A percentile compares a stretch with the other conserved stretches of the same genome.
Conservation (phyloP, 371 early-diverging fungal genomes). For the Rhizopus stolonifer region DNA sequence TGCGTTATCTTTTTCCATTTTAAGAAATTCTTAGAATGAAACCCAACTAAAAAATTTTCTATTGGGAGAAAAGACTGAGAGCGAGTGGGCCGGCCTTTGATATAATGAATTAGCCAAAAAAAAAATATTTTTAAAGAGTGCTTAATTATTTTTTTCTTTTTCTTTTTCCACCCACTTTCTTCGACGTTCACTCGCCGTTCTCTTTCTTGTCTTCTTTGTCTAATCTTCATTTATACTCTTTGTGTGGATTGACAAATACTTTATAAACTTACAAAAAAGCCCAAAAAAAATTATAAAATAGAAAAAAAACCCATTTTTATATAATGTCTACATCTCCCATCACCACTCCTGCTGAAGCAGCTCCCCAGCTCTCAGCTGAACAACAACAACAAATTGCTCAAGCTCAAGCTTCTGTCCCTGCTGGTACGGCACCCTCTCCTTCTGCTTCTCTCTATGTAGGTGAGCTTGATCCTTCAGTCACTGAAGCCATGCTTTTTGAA, state of each 20-base stretch:
- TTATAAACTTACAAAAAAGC: slow-evolving; percentile 30
- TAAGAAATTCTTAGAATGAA: slow-evolving; percentile 2
- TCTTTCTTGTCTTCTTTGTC: slow-evolving; percentile 23
- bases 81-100: no score
- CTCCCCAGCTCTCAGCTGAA: slow-evolving; percentile 50
- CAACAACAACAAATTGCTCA: slow-evolving; percentile 66
- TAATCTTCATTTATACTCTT: slow-evolving; percentile 20
- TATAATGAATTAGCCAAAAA: no score
- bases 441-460: slow-evolving; percentile 87
- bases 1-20: background rate
- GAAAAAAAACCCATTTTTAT: slow-evolving; percentile 32
- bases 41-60: background rate
- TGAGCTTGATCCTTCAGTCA: slow-evolving; percentile 91
- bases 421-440: slow-evolving; percentile 47
- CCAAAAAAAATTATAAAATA: slow-evolving; percentile 49
- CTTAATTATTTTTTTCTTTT: slow-evolving; percentile 19
- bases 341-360: slow-evolving; percentile 51
- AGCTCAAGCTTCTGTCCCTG: slow-evolving; percentile 49
- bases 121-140: slow-evolving; percentile 1
- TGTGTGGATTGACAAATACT: slow-evolving; percentile 21
- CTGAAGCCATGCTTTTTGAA: slow-evolving; percentile 96
- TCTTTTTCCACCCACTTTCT: slow-evolving; percentile 24
- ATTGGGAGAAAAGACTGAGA: no score
- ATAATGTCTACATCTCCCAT: slow-evolving; percentile 58
- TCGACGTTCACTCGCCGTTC: slow-evolving; percentile 35